These are phyloP conservation scores for Angomonas ambiguus DNA, from an alignment of 208 protist species.

Conservation along the genomic window DNA sequence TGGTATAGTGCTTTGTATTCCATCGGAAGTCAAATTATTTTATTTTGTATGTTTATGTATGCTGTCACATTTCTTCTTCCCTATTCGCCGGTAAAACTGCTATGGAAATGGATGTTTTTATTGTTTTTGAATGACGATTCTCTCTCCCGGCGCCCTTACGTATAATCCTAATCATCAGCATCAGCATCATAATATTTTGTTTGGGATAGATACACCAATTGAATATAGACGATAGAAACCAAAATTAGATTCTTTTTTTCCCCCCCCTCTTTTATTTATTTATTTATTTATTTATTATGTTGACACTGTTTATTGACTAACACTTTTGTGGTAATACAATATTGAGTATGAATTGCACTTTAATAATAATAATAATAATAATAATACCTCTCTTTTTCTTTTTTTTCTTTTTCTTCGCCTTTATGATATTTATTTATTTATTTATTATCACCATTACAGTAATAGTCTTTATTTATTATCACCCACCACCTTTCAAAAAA, in stretches of 20 bases:
- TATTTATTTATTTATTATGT: neutral
- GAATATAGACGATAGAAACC: neutral
- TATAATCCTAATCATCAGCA: conserved; percentile 25
- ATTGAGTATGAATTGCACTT: no score
- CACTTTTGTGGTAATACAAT: no score
- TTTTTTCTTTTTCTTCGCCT: no score
- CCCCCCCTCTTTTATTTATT: neutral
- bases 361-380: conserved; percentile 1
- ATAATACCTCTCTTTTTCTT: neutral
- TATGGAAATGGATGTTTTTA: neutral
- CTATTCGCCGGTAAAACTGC: neutral
- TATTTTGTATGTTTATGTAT: conserved; percentile 3
- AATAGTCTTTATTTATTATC: no score
- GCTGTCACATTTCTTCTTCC: neutral
- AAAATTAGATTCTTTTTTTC: neutral
- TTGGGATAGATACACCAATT: neutral
- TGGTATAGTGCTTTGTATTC: neutral
- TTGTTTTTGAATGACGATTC: conserved; percentile 26
- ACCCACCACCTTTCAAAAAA: no score
- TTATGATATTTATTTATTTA: no score
- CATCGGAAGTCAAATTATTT: no score
- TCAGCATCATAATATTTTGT: conserved; percentile 3
- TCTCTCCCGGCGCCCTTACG: conserved; percentile 26
- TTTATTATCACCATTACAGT: no score
- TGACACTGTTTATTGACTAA: no score